These are phyloP conservation scores for Biscutella laevigata DNA, from an alignment of 441 rosid genomes.

Conservation along the genomic window DNA sequence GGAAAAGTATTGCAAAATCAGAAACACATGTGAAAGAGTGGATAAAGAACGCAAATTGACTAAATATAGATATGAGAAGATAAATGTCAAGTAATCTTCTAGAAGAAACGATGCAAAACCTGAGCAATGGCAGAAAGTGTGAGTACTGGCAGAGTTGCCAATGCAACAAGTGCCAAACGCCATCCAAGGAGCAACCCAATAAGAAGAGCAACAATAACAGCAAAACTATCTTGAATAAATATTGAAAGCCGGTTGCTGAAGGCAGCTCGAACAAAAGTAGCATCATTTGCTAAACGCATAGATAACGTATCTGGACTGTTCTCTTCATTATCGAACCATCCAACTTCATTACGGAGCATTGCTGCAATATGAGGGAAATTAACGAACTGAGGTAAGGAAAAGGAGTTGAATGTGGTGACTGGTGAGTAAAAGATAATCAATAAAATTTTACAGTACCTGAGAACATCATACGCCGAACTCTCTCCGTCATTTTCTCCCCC, in stretches of 20 bases:
- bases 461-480: constrained; percentile 99
- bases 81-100: background rate
- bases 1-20: background rate
- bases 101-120: constrained; percentile 45
- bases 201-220: constrained; percentile 75
- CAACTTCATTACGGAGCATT: constrained; percentile 94
- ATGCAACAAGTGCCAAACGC: constrained; percentile 89
- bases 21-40: constrained; percentile 1
- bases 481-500: constrained; percentile 99
- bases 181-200: constrained; percentile 81
- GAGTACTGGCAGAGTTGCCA: constrained; percentile 87
- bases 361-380: constrained; percentile 44
- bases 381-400: constrained; percentile 18
- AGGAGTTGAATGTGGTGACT: background rate
- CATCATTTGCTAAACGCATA: constrained; percentile 98
- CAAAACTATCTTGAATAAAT: constrained; percentile 84
- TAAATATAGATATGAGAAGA: background rate
- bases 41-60: background rate
- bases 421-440: background rate
- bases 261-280: constrained; percentile 94
- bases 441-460: constrained; percentile 46
- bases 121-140: constrained; percentile 86
- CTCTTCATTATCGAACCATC: constrained; percentile 98
- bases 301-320: constrained; percentile 90
- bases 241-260: constrained; percentile 94